These are phyloP conservation scores for Filobasidium floriforme DNA, from an alignment of 768 basidiomycete genomes.

Conservation along the genomic window DNA sequence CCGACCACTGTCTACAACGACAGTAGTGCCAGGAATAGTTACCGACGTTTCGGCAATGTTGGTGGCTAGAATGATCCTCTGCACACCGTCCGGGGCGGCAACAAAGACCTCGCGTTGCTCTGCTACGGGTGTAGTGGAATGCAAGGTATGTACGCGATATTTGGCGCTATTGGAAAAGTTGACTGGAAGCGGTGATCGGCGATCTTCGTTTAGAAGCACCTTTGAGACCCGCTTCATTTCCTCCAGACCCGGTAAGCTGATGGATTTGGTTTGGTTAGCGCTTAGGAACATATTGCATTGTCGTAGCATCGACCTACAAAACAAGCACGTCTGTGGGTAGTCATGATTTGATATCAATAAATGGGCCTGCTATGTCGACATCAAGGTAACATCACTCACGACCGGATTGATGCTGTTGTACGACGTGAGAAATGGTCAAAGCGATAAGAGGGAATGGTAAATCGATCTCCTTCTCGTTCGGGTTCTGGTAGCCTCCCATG, in stretches of 20 bases:
- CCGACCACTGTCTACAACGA: conserved; percentile 81
- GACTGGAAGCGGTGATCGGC: conserved; percentile 50
- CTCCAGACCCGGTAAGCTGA: conserved; percentile 73
- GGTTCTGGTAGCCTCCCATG: conserved; percentile 17
- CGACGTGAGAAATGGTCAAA: conserved; percentile 68
- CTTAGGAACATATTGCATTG: no score
- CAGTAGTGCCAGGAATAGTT: conserved; percentile 90
- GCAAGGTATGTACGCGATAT: conserved; percentile 69
- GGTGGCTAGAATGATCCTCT: conserved; percentile 83
- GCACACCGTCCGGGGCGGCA: conserved; percentile 65
- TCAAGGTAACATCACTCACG: conserved; percentile 36
- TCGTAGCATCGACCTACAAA: conserved; percentile 47
- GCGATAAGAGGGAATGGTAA: conserved; percentile 75
- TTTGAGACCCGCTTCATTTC: conserved; percentile 71
- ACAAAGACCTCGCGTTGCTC: conserved; percentile 88
- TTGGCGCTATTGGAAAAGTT: conserved; percentile 57
- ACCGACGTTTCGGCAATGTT: conserved; percentile 94
- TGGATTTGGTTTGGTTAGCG: no score
- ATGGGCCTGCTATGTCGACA: neutral
- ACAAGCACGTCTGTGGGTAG: conserved; percentile 58
- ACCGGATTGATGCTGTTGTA: conserved; percentile 66
- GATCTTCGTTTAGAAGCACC: conserved; percentile 51
- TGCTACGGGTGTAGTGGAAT: conserved; percentile 77
- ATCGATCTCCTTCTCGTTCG: conserved; percentile 54
- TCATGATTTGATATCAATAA: neutral